Evolutionary conservation across 2,329 filamentous ascomycete species (phyloP), one percentile per base, ranked within the genome.

Genomic region (Tolypocladium amazonense): DNA sequence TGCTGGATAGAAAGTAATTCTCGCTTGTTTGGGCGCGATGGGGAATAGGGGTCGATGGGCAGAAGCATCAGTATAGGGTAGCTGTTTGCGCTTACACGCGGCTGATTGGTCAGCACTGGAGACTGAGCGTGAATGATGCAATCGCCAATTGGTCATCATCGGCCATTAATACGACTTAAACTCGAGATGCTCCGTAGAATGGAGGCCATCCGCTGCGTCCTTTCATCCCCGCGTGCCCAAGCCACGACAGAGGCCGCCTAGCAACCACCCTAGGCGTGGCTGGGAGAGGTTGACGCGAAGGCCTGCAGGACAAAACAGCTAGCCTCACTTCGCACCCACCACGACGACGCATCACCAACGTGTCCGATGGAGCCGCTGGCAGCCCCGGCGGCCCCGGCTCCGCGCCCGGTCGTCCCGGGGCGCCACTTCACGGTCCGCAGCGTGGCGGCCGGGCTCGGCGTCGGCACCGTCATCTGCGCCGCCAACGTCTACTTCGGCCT

Each of bases 401-500:
- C 62, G 52, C 62, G 50, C 11, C 27, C 62, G 23, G 55, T 59
- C 11, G 59, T 73, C 62, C 71, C 73, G 3, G 80, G 79, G 57
- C 83, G 83, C 55, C 92, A 91, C 76, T 97, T 99, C 75, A 97
- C 94, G 0, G 60, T 88, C 33, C 88, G 94, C 59, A 91, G 91
- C 57, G 81, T 97, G 45, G 70, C 85, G 6, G 90, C 90, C 35
- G 94, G 94, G 20, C 79, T 96, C 7, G 77, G 84, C 4, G 94
- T 99, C 63, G 94, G 94, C 47, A 84, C 94, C 5, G 79, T 97
- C 59, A 96, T 97, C 69, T 94, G 90, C 70, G 96, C 96, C 72
- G 95, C 90, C 58, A 99, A 99, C 71, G 97, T 95, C 79, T 99
- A 97, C 74, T 99, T 99, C 72, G 94, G 94, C n/a, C 79, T 99